Base-by-base conservation (phyloP, 1,139 yeast species). In the Nakaseomyces uthaithaninus region DNA sequence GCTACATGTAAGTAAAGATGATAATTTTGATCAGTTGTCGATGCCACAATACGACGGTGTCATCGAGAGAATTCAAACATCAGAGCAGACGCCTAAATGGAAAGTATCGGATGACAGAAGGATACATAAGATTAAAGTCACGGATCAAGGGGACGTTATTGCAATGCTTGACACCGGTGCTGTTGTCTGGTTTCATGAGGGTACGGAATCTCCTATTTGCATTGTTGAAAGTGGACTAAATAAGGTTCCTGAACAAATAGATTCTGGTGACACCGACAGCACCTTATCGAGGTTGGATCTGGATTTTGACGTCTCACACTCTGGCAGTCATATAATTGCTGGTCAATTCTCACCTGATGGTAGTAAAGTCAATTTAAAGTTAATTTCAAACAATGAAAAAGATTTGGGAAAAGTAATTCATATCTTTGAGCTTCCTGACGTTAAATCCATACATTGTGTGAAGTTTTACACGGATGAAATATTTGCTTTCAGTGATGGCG, bases 101-200 rank as follows among this genome's bases (percentile, higher is more conserved):
- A 34, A 46, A 6, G 54, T 51, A 33, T 49, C 46, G 14, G 54
- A 53, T 28, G 58, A 56, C 36, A 51, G 44, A 12, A 48, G 57
- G 24, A 31, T 31, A 26, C 44, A 42, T 7, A 55, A 54, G 38
- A 25, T 58, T 42, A 36, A 43, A 10, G 38, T 39, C 11, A 36
- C 50, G 22, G 46, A 48, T n/a, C 45, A 45, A 3, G 47, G 42
- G 9, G 43, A 44, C 12, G 42, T 49, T 17, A 37, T 58, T 19
- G 59, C 52, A 6, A 43, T 57, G 47, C 44, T 58, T 2, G 37
- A 42, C 1, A 48, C 40, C 36, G 63, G 62, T 14, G 50, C 59
- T 8, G 28, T 59, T 16, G 60, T 53, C 15, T 55, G 62, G 60
- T 58, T 58, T 39, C 47, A 49, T 25, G 53, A 53, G 8, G 55